These are phyloP conservation scores for Candida pseudocylindracea DNA, from an alignment of 1,139 yeast genomes.

Conservation along the genomic window DNA sequence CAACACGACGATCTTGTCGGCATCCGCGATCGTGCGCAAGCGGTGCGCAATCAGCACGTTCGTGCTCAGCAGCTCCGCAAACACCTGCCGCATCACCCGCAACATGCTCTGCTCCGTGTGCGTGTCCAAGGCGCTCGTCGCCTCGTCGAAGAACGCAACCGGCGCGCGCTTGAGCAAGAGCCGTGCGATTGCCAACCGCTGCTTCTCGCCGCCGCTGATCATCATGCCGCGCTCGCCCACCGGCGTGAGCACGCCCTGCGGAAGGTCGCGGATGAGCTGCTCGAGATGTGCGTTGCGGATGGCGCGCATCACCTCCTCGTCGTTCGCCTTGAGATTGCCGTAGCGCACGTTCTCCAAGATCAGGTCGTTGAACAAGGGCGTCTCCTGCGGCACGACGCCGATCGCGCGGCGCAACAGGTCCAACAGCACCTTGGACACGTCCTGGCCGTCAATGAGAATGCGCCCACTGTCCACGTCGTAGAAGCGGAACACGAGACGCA, in stretches of 20 bases:
- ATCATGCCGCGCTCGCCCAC: slow-evolving; percentile 98
- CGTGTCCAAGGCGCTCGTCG: slow-evolving; percentile 91
- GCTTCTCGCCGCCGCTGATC: slow-evolving; percentile 98
- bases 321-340: slow-evolving; percentile 57
- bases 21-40: slow-evolving; percentile 79
- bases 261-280: slow-evolving; percentile 40
- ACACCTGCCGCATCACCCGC: slow-evolving; percentile 43
- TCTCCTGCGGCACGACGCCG: slow-evolving; percentile 96
- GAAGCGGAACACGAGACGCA: slow-evolving; percentile 69
- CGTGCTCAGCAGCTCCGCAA: slow-evolving; percentile 36
- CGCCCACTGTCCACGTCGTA: slow-evolving; percentile 68
- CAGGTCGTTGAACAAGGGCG: slow-evolving; percentile 85
- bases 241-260: slow-evolving; percentile 64
- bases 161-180: slow-evolving; percentile 67
- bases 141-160: slow-evolving; percentile 89
- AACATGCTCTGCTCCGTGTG: slow-evolving; percentile 81
- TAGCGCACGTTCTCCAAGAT: slow-evolving; percentile 73
- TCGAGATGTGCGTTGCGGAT: slow-evolving; percentile 53
- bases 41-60: slow-evolving; percentile 89
- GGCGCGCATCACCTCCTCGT: slow-evolving; percentile 45
- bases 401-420: slow-evolving; percentile 53
- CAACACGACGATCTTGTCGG: slow-evolving; percentile 81
- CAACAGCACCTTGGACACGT: slow-evolving; percentile 51
- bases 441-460: slow-evolving; percentile 77
- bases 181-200: slow-evolving; percentile 82